Base-by-base conservation (phyloP, 2,329 filamentous ascomycete species). In the Fragosphaeria purpurea region DNA sequence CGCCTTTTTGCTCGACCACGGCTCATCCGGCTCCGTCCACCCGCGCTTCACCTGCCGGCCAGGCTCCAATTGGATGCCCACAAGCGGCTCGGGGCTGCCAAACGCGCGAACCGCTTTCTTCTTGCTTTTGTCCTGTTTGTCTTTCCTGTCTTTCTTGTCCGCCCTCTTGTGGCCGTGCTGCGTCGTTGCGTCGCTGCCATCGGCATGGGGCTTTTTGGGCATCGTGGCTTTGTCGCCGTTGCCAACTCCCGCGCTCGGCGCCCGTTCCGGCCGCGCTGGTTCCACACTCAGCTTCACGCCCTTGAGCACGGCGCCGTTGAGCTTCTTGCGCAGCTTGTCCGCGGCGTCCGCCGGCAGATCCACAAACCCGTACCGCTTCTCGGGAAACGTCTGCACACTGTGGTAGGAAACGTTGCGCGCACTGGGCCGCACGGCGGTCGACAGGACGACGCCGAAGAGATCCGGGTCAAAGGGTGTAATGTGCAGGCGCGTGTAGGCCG, bases 371-470 rank as follows among this genome's bases (percentile, higher is more conserved):
- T 88, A 98, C 48, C 80, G 83, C 63, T 81, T 85, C 57, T 98
- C 93, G 11, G 91, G 91, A 56, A 95, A 95, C 1, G 90, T 90
- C 62, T 88, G 79, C 57, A 96, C 70, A 5, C 74, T 73, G 67
- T 97, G 91, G 68, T 85, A 96, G n/a, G 90, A 95, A 48, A 96
- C 79, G 63, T 89, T 87, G 54, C 81, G 80, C 22, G 87, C 88
- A 44, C 72, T 71, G 11, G 80, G 73, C 38, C 81, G 77, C 11
- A 87, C 63, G 1, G 83, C 77, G 1, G 83, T 73, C 30, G 87
- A 82, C 45, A 98, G 67, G 53, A 94, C 79, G 46, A 84, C 73
- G 50, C 79, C 76, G 51, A 93, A 73, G 13, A 97, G 77, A 7
- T 84, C 79, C 40, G 84, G 72, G 60, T 83, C 88, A 58, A 98